Percentiles rank a stretch among this genome's conserved stretches.
These are phyloP conservation scores for Apiospora hydei DNA, from an alignment of 2,329 filamentous ascomycete genomes.

Conservation along the genomic window DNA sequence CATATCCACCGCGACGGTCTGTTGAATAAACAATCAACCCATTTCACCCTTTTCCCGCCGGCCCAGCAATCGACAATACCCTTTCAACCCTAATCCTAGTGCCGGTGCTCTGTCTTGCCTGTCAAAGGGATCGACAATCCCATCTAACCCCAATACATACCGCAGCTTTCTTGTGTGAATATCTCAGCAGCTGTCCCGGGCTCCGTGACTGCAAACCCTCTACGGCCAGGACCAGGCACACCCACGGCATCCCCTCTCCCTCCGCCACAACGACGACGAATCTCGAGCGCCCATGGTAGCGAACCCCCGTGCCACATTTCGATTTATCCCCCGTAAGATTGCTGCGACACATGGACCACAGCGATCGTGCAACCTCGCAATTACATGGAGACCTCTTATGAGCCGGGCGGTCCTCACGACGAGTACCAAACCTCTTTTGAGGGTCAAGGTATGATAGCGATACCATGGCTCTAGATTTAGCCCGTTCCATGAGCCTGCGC, in stretches of 20 bases:
- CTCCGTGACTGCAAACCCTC: conserved; percentile 12
- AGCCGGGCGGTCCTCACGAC: conserved; percentile 30
- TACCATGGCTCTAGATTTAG: not conserved
- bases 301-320: conserved; percentile 13
- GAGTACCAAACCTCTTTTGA: conserved; percentile 26
- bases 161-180: conserved; percentile 3
- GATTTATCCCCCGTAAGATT: conserved; percentile 22
- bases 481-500: conserved; percentile 23
- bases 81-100: conserved; percentile 7
- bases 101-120: not conserved
- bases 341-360: conserved; percentile 26
- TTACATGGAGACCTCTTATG: conserved; percentile 29
- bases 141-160: conserved; percentile 18
- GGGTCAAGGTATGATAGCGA: conserved; percentile 28
- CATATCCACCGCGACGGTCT: not conserved
- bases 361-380: conserved; percentile 28
- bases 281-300: conserved; percentile 20
- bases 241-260: not conserved
- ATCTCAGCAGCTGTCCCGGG: not conserved
- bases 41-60: conserved; percentile 5
- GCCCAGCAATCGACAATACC: conserved; percentile 1
- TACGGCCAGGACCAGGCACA: not conserved
- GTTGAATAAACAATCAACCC: conserved; percentile 18
- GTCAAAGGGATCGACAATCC: conserved; percentile 21
- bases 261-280: not conserved